phyloP scores from a whole-genome alignment of 2,329 filamentous ascomycete species.

The Alternaria arbusti region DNA sequence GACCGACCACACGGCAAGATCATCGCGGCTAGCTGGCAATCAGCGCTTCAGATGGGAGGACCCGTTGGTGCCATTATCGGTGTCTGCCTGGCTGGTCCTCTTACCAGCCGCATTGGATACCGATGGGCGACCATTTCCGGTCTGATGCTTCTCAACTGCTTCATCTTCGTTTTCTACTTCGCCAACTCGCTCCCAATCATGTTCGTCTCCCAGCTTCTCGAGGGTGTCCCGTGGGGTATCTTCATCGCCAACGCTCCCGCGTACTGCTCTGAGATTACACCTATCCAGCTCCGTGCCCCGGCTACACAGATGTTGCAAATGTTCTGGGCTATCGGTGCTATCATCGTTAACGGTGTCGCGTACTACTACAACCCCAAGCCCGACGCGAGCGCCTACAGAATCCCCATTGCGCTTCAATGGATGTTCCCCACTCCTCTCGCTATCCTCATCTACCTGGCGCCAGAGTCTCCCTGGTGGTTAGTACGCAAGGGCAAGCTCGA shows the following conservation, averaged over 20 bases:
- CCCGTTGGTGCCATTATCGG: slow-evolving; percentile 66
- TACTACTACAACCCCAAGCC: slow-evolving; percentile 57
- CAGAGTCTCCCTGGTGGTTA: slow-evolving; percentile 61
- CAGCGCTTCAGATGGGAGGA: slow-evolving; percentile 62
- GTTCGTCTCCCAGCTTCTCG: slow-evolving; percentile 63
- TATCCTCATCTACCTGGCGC: slow-evolving; percentile 55
- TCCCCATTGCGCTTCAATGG: slow-evolving; percentile 52
- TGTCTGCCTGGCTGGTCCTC: slow-evolving; percentile 65
- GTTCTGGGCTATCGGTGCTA: slow-evolving; percentile 68
- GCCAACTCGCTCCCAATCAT: slow-evolving; percentile 55
- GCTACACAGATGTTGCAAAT: slow-evolving; percentile 69
- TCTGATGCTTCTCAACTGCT: slow-evolving; percentile 64
- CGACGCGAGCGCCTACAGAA: slow-evolving; percentile 25
- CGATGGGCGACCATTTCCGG: slow-evolving; percentile 64
- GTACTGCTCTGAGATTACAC: slow-evolving; percentile 68
- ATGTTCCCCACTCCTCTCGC: slow-evolving; percentile 54
- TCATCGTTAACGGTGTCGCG: slow-evolving; percentile 65
- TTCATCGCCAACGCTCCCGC: slow-evolving; percentile 71
- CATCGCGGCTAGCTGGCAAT: slow-evolving; percentile 64
- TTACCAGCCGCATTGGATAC: slow-evolving; percentile 66
- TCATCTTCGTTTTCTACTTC: slow-evolving; percentile 68
- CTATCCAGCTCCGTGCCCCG: slow-evolving; percentile 63
- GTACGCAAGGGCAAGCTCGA: slow-evolving; percentile 53
- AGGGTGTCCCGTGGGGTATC: slow-evolving; percentile 70
- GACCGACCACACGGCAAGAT: slow-evolving; percentile 27